Base-by-base conservation (phyloP, 441 rosid species). In the Adansonia grandidieri region DNA sequence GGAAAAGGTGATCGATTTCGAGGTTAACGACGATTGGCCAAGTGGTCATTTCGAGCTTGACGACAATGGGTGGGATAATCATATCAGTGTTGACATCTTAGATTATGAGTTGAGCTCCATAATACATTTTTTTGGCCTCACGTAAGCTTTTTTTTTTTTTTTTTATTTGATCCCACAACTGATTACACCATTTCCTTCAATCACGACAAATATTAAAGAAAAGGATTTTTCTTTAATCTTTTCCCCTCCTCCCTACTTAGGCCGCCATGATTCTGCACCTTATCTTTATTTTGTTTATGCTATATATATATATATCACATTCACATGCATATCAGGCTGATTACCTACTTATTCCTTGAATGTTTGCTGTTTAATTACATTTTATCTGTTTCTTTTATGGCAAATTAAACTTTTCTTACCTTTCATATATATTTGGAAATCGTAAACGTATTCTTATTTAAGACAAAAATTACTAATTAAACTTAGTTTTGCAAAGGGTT, bases 41-140 rank as follows among this genome's bases (percentile, higher is more conserved):
- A 83, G 77, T 80, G 85, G 89, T 88, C 85, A 83, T 82, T 84
- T 86, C 85, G 68, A 80, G 78, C 79, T 82, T 78, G 84, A 88
- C 68, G 80, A 76, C 77, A 83, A 78, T 71, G 79, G 77, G 56
- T 77, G 81, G 82, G 74, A 57, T 79, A 82, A 88, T 88, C 74
- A 86, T 86, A 45, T 65, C 86, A 81, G 66, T 76, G 80, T 86
- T 88, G 89, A 86, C 87, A 82, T 78, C 47, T 48, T 54, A 62
- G 40, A 75, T 74, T 56, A 58, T 74, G 75, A 58, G 77, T 51
- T 60, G 68, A 77, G 74, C 37, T 17, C 83, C 73, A 74, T 51
- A 6, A 47, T 50, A 3, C 74, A 28, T 2, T 9, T 37, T 75
- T 78, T 81, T 84, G 80, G 83, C 78, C 78, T 79, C 79, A 81